These are phyloP conservation scores for Trichodelitschia bisporula DNA, from an alignment of 495 filamentous ascomycete species.

Conservation along the genomic window DNA sequence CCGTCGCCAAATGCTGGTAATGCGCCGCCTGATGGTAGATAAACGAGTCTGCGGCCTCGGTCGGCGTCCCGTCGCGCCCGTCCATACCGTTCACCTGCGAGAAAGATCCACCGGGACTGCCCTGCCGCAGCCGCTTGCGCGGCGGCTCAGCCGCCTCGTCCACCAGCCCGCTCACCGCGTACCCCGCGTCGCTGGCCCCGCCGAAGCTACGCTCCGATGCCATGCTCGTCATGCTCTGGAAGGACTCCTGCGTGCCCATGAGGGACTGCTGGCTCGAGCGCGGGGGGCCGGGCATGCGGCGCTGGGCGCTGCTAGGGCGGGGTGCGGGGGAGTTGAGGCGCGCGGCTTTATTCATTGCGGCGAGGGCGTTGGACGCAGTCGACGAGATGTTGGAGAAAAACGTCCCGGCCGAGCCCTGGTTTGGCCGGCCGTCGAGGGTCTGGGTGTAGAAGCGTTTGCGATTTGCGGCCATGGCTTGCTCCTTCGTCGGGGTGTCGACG, in stretches of 20 bases:
- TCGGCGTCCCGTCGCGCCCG: conserved; percentile 46
- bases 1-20: conserved; percentile 18
- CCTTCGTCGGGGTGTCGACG: conserved; percentile 81
- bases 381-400: conserved; percentile 93
- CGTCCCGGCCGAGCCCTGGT: conserved; percentile 44
- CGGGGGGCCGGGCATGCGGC: conserved; percentile 21
- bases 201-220: conserved; percentile 38
- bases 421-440: conserved; percentile 37
- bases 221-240: conserved; percentile 39
- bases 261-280: conserved; percentile 38
- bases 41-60: conserved; percentile 73
- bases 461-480: conserved; percentile 96
- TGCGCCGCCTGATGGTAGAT: conserved; percentile 37
- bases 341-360: conserved; percentile 75
- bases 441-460: conserved; percentile 75
- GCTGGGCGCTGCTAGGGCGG: conserved; percentile 21
- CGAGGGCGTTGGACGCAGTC: conserved; percentile 74
- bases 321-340: conserved; percentile 70
- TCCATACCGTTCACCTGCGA: conserved; percentile 19
- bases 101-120: conserved; percentile 21
- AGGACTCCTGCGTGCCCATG: conserved; percentile 37
- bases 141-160: conserved; percentile 36
- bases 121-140: conserved; percentile 47
- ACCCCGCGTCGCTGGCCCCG: conserved; percentile 27
- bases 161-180: conserved; percentile 16